Evolutionary conservation across 768 basidiomycete species (phyloP).

Genomic region (Mycena sanguinolenta): DNA sequence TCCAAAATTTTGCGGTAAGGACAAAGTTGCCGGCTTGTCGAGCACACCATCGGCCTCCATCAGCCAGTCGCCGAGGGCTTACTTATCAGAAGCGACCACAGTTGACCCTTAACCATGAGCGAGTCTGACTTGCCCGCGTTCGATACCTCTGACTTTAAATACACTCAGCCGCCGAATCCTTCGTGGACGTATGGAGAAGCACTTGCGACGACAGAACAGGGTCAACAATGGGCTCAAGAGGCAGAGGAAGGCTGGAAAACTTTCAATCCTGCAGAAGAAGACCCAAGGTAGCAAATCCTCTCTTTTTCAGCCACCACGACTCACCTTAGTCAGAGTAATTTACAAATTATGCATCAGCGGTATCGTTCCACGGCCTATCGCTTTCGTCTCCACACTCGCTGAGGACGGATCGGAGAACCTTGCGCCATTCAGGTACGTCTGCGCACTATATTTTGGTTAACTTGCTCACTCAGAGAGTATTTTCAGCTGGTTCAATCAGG

Average conservation of each 20-base stretch:
- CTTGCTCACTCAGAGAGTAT: background rate
- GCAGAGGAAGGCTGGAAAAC: slow-evolving; percentile 57
- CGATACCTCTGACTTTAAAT: slow-evolving; percentile 43
- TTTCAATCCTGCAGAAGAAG: slow-evolving; percentile 50
- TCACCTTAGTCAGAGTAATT: slow-evolving; percentile 42
- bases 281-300: slow-evolving; percentile 47
- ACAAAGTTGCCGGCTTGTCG: background rate
- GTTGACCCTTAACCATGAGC: slow-evolving; percentile 9
- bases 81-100: background rate
- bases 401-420: slow-evolving; percentile 68
- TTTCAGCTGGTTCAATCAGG: slow-evolving; percentile 63
- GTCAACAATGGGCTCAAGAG: slow-evolving; percentile 59
- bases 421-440: slow-evolving; percentile 66
- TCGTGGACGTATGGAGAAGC: slow-evolving; percentile 54
- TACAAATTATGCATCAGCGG: slow-evolving; percentile 68
- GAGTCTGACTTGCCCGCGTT: slow-evolving; percentile 22
- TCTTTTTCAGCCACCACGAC: background rate
- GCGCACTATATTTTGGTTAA: background rate
- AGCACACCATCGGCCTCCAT: background rate
- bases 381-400: slow-evolving; percentile 75
- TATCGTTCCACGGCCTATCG: slow-evolving; percentile 76
- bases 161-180: slow-evolving; percentile 53
- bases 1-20: background rate
- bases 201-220: slow-evolving; percentile 49
- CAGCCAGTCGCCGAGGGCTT: background rate